phyloP scores from a whole-genome alignment of 2,329 filamentous ascomycete genomes.

The Fusarium stilboides region DNA sequence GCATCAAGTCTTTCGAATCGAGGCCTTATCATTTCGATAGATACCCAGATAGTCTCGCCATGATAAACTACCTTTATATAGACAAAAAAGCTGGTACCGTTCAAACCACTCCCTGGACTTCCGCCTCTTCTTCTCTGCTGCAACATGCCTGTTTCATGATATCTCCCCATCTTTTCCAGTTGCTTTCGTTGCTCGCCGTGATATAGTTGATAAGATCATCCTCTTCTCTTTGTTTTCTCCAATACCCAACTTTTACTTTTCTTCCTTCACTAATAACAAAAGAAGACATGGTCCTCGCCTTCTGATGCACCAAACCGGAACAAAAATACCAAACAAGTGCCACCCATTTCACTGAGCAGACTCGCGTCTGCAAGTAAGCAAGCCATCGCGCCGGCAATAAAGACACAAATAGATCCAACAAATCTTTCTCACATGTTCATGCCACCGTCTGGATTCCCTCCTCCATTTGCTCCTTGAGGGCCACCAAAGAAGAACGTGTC shows the following conservation, averaged over 20 bases:
- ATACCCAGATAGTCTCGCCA: constrained; percentile 32
- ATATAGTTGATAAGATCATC: background rate
- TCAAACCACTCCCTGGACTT: background rate
- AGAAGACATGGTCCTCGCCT: constrained; percentile 18
- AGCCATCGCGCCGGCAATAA: constrained; percentile 39
- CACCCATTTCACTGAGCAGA: constrained; percentile 33
- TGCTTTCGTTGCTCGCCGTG: constrained; percentile 15
- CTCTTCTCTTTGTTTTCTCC: constrained; percentile 8
- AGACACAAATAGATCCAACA: constrained; percentile 24
- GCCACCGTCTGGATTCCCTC: constrained; percentile 44
- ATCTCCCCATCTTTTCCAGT: background rate
- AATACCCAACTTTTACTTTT: constrained; percentile 13
- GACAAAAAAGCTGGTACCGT: constrained; percentile 19
- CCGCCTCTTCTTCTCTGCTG: constrained; percentile 10
- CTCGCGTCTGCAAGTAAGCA: constrained; percentile 31
- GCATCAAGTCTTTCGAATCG: constrained; percentile 16
- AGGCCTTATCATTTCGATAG: constrained; percentile 28
- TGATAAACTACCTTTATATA: constrained; percentile 24
- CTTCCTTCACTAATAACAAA: background rate
- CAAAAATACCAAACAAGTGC: constrained; percentile 27
- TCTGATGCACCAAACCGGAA: constrained; percentile 8
- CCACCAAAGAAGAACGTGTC: constrained; percentile 81
- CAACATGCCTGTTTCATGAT: constrained; percentile 43
- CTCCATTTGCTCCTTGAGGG: constrained; percentile 56
- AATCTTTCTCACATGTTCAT: constrained; percentile 47